Evolutionary conservation across 2,329 filamentous ascomycete genomes (phyloP).

Genomic region (Venturiaceae sp.): DNA sequence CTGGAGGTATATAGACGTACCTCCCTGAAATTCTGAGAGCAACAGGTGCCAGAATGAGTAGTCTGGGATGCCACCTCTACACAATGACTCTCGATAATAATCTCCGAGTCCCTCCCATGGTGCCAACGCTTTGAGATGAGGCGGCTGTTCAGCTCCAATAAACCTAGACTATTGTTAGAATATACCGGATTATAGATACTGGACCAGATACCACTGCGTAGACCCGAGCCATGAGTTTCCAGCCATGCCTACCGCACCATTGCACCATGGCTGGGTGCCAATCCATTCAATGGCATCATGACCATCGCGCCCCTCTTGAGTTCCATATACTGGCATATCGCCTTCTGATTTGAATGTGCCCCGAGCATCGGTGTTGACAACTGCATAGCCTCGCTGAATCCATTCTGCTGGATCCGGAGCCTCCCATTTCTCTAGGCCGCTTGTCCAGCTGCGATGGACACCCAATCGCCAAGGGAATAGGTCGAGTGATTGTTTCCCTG

Average conservation of each 20-base stretch:
- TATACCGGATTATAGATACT: no score
- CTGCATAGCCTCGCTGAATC: slow-evolving; percentile 18
- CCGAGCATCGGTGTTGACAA: slow-evolving; percentile 21
- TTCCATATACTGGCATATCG: slow-evolving; percentile 16
- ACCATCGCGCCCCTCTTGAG: slow-evolving; percentile 17
- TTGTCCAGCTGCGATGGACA: background rate
- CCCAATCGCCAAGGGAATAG: background rate
- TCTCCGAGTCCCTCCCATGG: background rate
- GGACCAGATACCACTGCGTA: slow-evolving; percentile 15
- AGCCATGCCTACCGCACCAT: slow-evolving; percentile 21
- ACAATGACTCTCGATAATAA: slow-evolving; percentile 13
- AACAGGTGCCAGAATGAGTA: no score
- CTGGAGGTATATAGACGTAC: no score
- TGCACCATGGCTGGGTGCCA: slow-evolving; percentile 18
- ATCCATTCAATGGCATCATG: slow-evolving; percentile 17
- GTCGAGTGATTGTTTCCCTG: no score
- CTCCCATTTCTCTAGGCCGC: background rate
- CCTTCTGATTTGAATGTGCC: slow-evolving; percentile 20
- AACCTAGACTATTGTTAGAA: no score
- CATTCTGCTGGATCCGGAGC: slow-evolving; percentile 15
- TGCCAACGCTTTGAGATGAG: slow-evolving; percentile 2
- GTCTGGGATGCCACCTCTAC: background rate
- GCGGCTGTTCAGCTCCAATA: slow-evolving; percentile 10
- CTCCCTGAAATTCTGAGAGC: no score
- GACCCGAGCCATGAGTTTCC: slow-evolving; percentile 20